These are phyloP conservation scores for Trypanosoma theileri DNA, from an alignment of 208 protist species.

Conservation along the genomic window DNA sequence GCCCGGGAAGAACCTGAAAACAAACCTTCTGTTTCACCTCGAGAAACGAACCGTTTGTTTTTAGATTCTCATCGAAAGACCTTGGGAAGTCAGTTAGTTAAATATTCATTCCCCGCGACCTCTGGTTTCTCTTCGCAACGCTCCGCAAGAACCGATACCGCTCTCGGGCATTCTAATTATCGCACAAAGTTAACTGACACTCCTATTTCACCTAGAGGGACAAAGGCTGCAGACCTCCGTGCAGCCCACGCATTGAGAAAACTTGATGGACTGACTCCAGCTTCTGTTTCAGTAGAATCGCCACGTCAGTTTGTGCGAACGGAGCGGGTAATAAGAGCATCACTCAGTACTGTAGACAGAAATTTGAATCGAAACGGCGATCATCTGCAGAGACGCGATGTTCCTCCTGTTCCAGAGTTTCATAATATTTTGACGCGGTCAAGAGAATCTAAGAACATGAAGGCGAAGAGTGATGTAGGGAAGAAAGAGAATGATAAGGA, in stretches of 20 bases:
- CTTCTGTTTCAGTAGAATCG: not conserved
- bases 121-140: no score
- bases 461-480: not conserved
- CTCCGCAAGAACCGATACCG: not conserved
- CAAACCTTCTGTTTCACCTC: not conserved
- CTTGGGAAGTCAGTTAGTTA: not conserved
- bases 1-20: not conserved
- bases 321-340: not conserved
- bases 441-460: not conserved
- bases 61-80: not conserved
- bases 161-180: not conserved
- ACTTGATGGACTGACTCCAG: not conserved
- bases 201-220: not conserved
- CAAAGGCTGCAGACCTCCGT: not conserved
- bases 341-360: not conserved
- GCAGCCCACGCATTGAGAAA: not conserved
- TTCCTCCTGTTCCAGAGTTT: slow-evolving; percentile 14
- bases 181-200: not conserved
- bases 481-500: not conserved
- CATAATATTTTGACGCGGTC: not conserved
- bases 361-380: not conserved
- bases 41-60: not conserved
- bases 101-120: not conserved
- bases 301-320: not conserved
- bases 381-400: not conserved